These are phyloP conservation scores for Candida sp. DNA, from an alignment of 1,139 yeast genomes.

Conservation along the genomic window DNA sequence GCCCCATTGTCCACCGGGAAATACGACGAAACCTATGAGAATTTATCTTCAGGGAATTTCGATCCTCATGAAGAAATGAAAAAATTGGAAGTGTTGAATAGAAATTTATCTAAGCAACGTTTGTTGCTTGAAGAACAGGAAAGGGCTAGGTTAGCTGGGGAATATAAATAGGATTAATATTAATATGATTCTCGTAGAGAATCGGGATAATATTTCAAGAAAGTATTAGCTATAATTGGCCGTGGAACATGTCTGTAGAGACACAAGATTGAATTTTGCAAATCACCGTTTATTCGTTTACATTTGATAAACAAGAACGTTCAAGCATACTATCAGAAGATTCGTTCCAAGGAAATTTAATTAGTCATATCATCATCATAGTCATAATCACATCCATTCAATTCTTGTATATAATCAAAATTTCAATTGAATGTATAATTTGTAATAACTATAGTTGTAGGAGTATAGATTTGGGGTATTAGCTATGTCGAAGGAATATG, in stretches of 20 bases:
- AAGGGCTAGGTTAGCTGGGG: constrained; percentile 7
- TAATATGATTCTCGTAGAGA: too few species aligned
- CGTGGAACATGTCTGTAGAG: too few species aligned
- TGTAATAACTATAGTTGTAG: not conserved
- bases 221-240: too few species aligned
- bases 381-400: not conserved
- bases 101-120: constrained; percentile 35
- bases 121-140: constrained; percentile 18
- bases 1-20: constrained; percentile 92
- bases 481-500: too few species aligned
- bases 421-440: not conserved
- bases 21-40: constrained; percentile 82
- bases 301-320: not conserved
- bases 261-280: too few species aligned
- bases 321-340: not conserved
- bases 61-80: constrained; percentile 77
- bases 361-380: too few species aligned
- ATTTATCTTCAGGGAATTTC: constrained; percentile 75
- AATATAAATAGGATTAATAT: not conserved
- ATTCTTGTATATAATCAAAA: not conserved
- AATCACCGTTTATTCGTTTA: too few species aligned
- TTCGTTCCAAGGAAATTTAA: too few species aligned
- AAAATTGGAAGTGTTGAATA: constrained; percentile 57
- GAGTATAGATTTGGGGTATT: not conserved
- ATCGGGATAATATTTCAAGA: too few species aligned